Conservation (phyloP, 129 eudicot genomes). For the Solidago caesia region DNA sequence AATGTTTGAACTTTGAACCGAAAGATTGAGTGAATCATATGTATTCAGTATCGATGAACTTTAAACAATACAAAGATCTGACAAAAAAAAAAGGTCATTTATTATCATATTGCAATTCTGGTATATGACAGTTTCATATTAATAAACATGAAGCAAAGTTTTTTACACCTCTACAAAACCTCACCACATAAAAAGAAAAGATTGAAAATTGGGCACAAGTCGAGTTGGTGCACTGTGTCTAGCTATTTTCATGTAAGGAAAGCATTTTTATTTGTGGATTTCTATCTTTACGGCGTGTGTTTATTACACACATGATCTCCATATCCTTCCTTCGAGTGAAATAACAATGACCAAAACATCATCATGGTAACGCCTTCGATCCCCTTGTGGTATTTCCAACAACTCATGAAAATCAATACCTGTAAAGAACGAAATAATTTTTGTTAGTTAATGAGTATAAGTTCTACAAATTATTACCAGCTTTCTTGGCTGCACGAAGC, state of each 20-base stretch:
- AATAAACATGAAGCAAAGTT: conserved; percentile 38
- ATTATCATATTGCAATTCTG: too few species aligned
- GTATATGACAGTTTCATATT: conserved; percentile 49
- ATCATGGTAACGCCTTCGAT: conserved; percentile 91
- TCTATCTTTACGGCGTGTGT: too few species aligned
- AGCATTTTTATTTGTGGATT: too few species aligned
- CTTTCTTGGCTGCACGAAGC: conserved; percentile 95
- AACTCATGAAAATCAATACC: conserved; percentile 92
- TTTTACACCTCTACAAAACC: conserved; percentile 59
- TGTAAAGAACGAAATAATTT: conserved; percentile 20
- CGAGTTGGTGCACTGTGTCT: too few species aligned
- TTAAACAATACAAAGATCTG: too few species aligned
- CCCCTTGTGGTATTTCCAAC: conserved; percentile 99
- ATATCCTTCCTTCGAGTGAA: conserved; percentile 96
- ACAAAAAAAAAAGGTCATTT: too few species aligned
- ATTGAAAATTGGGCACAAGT: too few species aligned
- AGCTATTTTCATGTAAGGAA: too few species aligned
- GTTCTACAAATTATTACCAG: conserved; percentile 45
- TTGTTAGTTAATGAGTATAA: not conserved
- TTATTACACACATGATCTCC: conserved; percentile 87
- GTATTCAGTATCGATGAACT: too few species aligned
- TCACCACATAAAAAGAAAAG: conserved; percentile 33
- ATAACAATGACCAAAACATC: conserved; percentile 93
- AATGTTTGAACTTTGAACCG: too few species aligned
- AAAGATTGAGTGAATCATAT: too few species aligned